Percentiles rank a stretch among this genome's conserved stretches.
phyloP scores from a whole-genome alignment of 768 basidiomycete species.

The Antrodiella citrinella region DNA sequence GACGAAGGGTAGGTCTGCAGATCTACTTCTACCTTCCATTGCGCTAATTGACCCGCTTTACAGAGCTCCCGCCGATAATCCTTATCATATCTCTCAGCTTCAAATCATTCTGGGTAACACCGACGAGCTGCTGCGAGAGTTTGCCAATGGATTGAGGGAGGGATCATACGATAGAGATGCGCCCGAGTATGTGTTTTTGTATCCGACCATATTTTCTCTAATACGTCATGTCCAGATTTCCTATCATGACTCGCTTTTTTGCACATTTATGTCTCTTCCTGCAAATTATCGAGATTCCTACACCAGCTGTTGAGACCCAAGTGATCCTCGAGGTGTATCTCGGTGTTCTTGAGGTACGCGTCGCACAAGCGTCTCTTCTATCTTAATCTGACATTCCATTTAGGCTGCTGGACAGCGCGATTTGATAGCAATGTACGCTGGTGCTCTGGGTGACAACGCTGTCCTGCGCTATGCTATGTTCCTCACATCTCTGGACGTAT shows the following conservation, averaged over 20 bases:
- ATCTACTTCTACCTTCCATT: neutral
- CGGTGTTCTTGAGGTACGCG: slow-evolving; percentile 71
- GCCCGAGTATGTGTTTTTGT: slow-evolving; percentile 53
- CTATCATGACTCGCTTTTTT: slow-evolving; percentile 79
- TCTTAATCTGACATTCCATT: neutral
- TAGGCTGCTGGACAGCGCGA: slow-evolving; percentile 72
- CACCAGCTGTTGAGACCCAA: slow-evolving; percentile 71
- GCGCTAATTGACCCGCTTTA: neutral
- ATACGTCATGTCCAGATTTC: slow-evolving; percentile 54
- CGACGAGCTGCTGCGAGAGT: slow-evolving; percentile 57
- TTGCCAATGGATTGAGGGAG: slow-evolving; percentile 48
- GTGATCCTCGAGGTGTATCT: slow-evolving; percentile 84
- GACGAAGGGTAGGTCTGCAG: slow-evolving; percentile 58
- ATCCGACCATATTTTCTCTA: slow-evolving; percentile 2
- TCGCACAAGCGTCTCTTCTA: neutral
- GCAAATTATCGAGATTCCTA: slow-evolving; percentile 67
- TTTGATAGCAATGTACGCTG: slow-evolving; percentile 90
- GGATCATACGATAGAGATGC: slow-evolving; percentile 40
- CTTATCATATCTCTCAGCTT: slow-evolving; percentile 78
- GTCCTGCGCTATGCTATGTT: slow-evolving; percentile 89
- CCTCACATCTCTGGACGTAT: slow-evolving; percentile 68
- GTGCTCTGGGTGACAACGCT: slow-evolving; percentile 83
- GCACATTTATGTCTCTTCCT: slow-evolving; percentile 89
- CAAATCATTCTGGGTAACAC: slow-evolving; percentile 70
- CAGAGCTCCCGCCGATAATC: slow-evolving; percentile 58